Conservation (phyloP, 2,329 filamentous ascomycete genomes). For the Curvularia verruculosa region DNA sequence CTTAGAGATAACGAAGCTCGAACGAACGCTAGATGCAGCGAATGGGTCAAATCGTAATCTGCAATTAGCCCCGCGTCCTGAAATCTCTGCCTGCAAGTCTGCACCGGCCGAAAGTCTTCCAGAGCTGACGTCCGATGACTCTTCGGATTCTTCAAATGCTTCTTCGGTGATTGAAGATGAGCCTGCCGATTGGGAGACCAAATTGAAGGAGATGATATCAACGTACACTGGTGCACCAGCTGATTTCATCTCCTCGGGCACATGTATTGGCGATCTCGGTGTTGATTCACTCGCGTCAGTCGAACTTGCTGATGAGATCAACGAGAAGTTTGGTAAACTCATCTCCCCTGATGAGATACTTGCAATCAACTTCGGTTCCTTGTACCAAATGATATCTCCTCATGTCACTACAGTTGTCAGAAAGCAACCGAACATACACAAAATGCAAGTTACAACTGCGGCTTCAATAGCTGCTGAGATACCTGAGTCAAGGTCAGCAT, state of each 20-base stretch:
- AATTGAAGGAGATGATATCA: slow-evolving; percentile 16
- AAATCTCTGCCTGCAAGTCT: background rate
- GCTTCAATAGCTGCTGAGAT: background rate
- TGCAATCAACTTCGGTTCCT: slow-evolving; percentile 7
- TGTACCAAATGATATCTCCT: slow-evolving; percentile 6
- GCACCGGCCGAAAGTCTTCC: background rate
- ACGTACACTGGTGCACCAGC: slow-evolving; percentile 17
- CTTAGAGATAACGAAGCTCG: slow-evolving; percentile 19
- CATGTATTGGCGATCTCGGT: slow-evolving; percentile 22
- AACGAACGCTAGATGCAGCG: slow-evolving; percentile 11
- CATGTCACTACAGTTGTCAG: background rate
- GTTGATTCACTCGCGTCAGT: slow-evolving; percentile 24
- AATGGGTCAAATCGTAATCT: slow-evolving; percentile 4
- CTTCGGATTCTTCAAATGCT: slow-evolving; percentile 5
- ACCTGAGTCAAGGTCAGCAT: background rate
- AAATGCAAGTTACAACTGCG: background rate
- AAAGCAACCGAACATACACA: background rate
- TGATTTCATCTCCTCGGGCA: slow-evolving; percentile 8
- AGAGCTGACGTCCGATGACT: slow-evolving; percentile 2
- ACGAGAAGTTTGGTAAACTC: slow-evolving; percentile 1
- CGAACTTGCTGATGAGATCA: slow-evolving; percentile 19
- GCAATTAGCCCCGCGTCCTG: background rate
- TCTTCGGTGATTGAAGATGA: slow-evolving; percentile 6
- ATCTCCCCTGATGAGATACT: slow-evolving; percentile 8
- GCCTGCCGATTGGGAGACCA: slow-evolving; percentile 9